Conservation (phyloP, 805 yeast genomes). For the Yarrowia deformans region DNA sequence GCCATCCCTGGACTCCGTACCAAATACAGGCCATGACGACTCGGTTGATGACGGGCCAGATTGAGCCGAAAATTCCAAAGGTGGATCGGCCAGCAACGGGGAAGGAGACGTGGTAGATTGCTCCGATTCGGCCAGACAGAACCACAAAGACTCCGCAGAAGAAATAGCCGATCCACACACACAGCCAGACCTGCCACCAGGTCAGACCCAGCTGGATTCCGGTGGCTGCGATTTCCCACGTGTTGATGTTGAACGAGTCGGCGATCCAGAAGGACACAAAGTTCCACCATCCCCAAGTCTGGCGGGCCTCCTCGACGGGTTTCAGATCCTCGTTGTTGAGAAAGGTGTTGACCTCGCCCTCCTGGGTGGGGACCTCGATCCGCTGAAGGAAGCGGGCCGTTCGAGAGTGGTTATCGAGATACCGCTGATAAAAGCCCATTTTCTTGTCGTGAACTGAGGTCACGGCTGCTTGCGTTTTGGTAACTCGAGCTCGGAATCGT, state of each 20-base stretch:
- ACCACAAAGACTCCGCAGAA: slow-evolving; percentile 74
- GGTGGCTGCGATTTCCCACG: slow-evolving; percentile 91
- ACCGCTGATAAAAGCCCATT: background rate
- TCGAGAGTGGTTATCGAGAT: background rate
- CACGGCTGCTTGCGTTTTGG: background rate
- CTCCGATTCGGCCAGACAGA: slow-evolving; percentile 78
- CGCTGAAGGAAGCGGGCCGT: slow-evolving; percentile 3
- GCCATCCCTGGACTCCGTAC: slow-evolving; percentile 86
- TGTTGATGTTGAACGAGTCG: slow-evolving; percentile 86
- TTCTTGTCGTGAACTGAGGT: background rate
- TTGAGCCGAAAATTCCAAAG: slow-evolving; percentile 85
- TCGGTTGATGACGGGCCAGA: slow-evolving; percentile 89
- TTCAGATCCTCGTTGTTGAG: slow-evolving; percentile 76
- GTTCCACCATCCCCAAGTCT: slow-evolving; percentile 88
- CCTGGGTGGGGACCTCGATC: slow-evolving; percentile 35
- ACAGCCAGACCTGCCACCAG: slow-evolving; percentile 93
- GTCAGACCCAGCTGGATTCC: slow-evolving; percentile 78
- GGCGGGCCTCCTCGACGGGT: slow-evolving; percentile 76
- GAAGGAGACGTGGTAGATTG: slow-evolving; percentile 81
- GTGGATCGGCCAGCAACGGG: slow-evolving; percentile 83
- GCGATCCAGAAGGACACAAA: slow-evolving; percentile 85
- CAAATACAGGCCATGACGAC: slow-evolving; percentile 87
- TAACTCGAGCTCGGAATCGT: background rate
- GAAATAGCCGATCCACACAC: slow-evolving; percentile 85
- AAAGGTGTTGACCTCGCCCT: slow-evolving; percentile 50